Percentiles rank a stretch among this genome's conserved stretches.
Conservation (phyloP, 192 early-diverging fungal species). For the Radiomyces spectabilis region DNA sequence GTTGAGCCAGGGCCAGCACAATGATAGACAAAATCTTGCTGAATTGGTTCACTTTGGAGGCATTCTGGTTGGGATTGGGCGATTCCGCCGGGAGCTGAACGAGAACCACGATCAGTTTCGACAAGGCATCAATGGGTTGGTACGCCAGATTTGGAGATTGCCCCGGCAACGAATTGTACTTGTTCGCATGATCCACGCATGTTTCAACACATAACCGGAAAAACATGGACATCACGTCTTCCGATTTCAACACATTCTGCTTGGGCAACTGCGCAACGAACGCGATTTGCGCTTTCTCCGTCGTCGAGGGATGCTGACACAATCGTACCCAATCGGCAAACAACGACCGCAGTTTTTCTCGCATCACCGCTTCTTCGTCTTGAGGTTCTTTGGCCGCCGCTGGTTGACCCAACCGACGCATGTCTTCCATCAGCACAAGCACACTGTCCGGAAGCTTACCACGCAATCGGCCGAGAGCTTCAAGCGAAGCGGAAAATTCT, state of each 20-base stretch:
- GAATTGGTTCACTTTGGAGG: conserved; percentile 56
- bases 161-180: conserved; percentile 35
- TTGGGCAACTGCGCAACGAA: conserved; percentile 45
- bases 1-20: conserved; percentile 75
- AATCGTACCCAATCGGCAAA: conserved; percentile 83
- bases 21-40: conserved; percentile 83
- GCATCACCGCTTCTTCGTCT: conserved; percentile 45
- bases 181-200: conserved; percentile 68
- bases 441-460: conserved; percentile 53
- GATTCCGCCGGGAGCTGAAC: conserved; percentile 66
- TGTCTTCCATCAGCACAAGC: conserved; percentile 44
- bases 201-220: conserved; percentile 87
- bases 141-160: conserved; percentile 37
- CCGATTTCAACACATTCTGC: conserved; percentile 54
- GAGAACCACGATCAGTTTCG: conserved; percentile 76
- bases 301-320: conserved; percentile 63
- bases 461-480: conserved; percentile 62
- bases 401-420: conserved; percentile 40
- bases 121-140: conserved; percentile 90
- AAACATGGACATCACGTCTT: conserved; percentile 77
- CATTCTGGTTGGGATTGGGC: conserved; percentile 38
- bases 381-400: conserved; percentile 24
- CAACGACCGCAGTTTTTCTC: conserved; percentile 51
- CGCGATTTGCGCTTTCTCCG: conserved; percentile 55
- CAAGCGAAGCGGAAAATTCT: conserved; percentile 66